Conservation (phyloP, 129 eudicot species). For the Saussurea involucrata region DNA sequence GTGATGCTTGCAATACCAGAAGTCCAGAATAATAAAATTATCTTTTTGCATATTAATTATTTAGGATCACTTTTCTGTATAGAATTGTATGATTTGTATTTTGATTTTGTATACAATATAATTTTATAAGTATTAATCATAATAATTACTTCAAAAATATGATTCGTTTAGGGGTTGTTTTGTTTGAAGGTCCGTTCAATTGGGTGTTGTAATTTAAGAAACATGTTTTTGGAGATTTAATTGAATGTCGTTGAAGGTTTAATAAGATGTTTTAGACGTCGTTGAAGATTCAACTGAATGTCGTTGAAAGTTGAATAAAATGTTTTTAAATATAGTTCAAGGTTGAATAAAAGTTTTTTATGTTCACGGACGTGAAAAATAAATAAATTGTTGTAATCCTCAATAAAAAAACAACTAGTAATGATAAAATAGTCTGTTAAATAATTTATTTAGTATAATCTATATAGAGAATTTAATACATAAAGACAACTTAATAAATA, state of each 20-base stretch:
- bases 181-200: not conserved
- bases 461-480: too few relatives aligned
- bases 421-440: not conserved
- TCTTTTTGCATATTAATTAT: not conserved
- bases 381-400: not conserved
- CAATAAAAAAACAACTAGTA: not conserved
- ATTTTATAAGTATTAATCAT: not conserved
- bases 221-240: not conserved
- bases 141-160: not conserved
- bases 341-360: not conserved
- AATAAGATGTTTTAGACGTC: not conserved
- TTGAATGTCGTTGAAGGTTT: not conserved
- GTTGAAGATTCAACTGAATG: not conserved
- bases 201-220: not conserved
- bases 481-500: not conserved
- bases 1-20: not conserved
- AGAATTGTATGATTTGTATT: not conserved
- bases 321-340: not conserved
- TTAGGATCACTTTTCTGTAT: not conserved
- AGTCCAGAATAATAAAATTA: too few relatives aligned
- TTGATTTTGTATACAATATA: not conserved
- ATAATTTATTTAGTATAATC: too few relatives aligned
- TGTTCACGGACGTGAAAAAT: not conserved
- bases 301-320: not conserved
- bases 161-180: not conserved